Base-by-base conservation (phyloP, 352 stramenopile species). In the Albugo candida region DNA sequence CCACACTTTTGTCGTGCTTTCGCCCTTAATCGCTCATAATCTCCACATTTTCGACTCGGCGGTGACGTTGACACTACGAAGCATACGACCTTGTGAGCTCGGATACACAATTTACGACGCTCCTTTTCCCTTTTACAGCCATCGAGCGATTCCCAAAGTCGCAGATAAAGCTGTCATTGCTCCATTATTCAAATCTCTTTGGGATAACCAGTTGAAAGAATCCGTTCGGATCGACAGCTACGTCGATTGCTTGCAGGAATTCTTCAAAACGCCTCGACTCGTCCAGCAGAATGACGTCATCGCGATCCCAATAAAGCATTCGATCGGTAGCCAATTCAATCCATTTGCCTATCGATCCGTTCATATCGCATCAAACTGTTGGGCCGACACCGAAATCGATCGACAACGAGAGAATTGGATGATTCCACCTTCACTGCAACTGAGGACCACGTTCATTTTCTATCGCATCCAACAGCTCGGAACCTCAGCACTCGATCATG, bases 21-120 rank as follows among this genome's bases (percentile, higher is more conserved):
- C 75, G 11, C 70, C 71, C n/a, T 56, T 87, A 43, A 45, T 87
- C 34, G 75, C 75, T 14, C 84, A 83, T 56, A 87, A 87, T 36
- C 61, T 87, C 40, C 69, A 68, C 0, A 64, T 87, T 41, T 47
- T 55, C 11, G 52, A 81, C 31, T 56, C 73, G 16, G 10, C 16
- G 3, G 4, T 37, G 16, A 38, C 19, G 10, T 35, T 48, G 43
- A 20, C 37, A 52, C 59, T 37, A 64, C 41, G 18, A 41, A 49
- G 21, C 40, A 18, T 10, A 31, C 6, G n/a, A 13, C 40, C 18
- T 18, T 49, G 2, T 36, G 14, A 31, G 24, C 24, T 31, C 24
- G 24, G 24, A 8, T 31, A 46, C 47, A 14, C 36, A 18, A 8
- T 42, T 34, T 12, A 13, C 48, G 13, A 36, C 64, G 16, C 41